phyloP scores from a whole-genome alignment of 805 yeast species.

The Candida fluviatilis region DNA sequence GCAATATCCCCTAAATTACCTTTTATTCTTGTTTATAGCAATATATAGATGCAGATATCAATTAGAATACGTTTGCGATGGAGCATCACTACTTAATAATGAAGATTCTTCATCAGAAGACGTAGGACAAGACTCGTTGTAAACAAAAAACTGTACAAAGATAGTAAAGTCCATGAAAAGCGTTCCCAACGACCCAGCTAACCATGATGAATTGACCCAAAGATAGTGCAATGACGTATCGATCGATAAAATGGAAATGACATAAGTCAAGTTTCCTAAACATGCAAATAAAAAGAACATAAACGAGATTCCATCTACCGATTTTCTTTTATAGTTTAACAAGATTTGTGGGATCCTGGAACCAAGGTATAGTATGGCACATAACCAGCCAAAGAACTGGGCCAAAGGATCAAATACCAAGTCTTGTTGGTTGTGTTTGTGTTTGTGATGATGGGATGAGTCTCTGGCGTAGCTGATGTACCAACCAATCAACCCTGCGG shows the following conservation, averaged over 20 bases:
- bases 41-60: not conserved
- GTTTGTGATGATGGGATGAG: slow-evolving; percentile 30
- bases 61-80: not conserved
- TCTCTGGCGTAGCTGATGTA: slow-evolving; percentile 55
- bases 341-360: slow-evolving; percentile 91
- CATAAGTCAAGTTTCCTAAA: slow-evolving; percentile 88
- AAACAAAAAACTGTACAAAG: slow-evolving; percentile 79
- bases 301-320: slow-evolving; percentile 93
- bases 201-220: slow-evolving; percentile 85
- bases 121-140: slow-evolving; percentile 38
- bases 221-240: slow-evolving; percentile 68
- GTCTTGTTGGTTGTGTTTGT: slow-evolving; percentile 36
- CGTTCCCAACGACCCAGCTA: slow-evolving; percentile 89
- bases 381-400: slow-evolving; percentile 80
- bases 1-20: no score
- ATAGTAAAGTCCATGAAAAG: slow-evolving; percentile 77
- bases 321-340: slow-evolving; percentile 78
- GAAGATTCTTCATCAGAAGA: slow-evolving; percentile 17
- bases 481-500: slow-evolving; percentile 89
- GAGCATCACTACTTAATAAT: slow-evolving; percentile 3
- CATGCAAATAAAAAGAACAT: slow-evolving; percentile 94
- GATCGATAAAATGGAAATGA: slow-evolving; percentile 74
- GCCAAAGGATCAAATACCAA: slow-evolving; percentile 71
- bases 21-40: not conserved
- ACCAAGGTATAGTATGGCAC: slow-evolving; percentile 74